A percentile compares a stretch with the other conserved stretches of the same genome.
These are phyloP conservation scores for Lachancea sp. DNA, from an alignment of 805 yeast species.

Conservation along the genomic window DNA sequence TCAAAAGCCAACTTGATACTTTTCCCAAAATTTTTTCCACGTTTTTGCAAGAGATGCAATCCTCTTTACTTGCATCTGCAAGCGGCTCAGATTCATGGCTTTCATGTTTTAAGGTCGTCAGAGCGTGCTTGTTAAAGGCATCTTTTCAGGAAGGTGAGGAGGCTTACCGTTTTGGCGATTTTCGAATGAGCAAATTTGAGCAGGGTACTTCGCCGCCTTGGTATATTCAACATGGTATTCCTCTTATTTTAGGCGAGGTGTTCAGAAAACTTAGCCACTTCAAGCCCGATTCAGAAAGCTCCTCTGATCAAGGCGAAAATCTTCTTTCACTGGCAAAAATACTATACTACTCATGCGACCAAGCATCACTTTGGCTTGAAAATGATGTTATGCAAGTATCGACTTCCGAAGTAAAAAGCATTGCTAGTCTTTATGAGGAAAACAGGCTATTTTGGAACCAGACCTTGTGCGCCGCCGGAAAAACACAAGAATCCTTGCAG, in stretches of 20 bases:
- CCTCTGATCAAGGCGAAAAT: slow-evolving; percentile 13
- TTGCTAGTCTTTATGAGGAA: slow-evolving; percentile 27
- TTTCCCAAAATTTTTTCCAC: slow-evolving; percentile 24
- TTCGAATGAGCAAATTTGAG: slow-evolving; percentile 30
- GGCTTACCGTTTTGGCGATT: slow-evolving; percentile 29
- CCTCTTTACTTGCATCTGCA: slow-evolving; percentile 8
- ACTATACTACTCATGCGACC: slow-evolving; percentile 36
- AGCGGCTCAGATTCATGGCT: slow-evolving; percentile 15
- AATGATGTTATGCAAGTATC: slow-evolving; percentile 17
- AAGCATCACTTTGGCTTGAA: slow-evolving; percentile 32
- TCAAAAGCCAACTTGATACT: slow-evolving; percentile 20
- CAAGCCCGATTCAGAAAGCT: slow-evolving; percentile 5
- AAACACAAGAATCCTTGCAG: slow-evolving; percentile 47
- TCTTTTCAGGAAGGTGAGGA: slow-evolving; percentile 39
- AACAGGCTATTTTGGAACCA: slow-evolving; percentile 49
- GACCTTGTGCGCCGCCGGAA: slow-evolving; percentile 44
- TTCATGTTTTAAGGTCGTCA: slow-evolving; percentile 20
- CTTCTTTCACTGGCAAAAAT: slow-evolving; percentile 36
- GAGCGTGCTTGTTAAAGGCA: slow-evolving; percentile 24
- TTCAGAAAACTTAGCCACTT: slow-evolving; percentile 32
- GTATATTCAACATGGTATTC: slow-evolving; percentile 40
- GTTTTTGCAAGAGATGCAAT: slow-evolving; percentile 19
- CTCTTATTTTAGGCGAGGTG: slow-evolving; percentile 37
- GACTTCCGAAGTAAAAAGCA: slow-evolving; percentile 22
- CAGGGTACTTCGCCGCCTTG: slow-evolving; percentile 36